Base-by-base conservation (phyloP, 2,329 filamentous ascomycete genomes). In the Myriosclerotinia scirpicola region DNA sequence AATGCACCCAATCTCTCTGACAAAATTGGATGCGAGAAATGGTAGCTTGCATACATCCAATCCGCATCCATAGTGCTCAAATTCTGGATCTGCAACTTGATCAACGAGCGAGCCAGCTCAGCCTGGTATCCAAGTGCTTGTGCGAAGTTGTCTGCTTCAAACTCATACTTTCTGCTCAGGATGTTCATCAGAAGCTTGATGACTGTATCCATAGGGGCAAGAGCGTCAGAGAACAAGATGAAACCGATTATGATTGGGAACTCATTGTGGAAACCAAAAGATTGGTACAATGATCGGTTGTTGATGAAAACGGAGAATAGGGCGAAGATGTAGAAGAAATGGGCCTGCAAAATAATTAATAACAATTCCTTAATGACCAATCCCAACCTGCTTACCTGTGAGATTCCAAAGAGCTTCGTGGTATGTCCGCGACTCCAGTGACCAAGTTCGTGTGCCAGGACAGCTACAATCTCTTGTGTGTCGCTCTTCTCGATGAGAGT, bases 41-140 rank as follows among this genome's bases (percentile, higher is more conserved):
- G 93, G 83, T 98, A 99, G 80, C 90, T 96, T 64, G 95, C 95
- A 79, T 96, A 99, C 85, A 97, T 88, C 90, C 91, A 96, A 80
- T 99, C 96, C 38, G 95, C 95, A 75, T 99, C 95, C 94, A 99
- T 98, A 69, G 92, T 96, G 80, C 92, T 96, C 72, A 99, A 84
- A 77, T 99, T 99, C 82, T 98, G 93, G 75, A 97, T 92, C 81
- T 99, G 96, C 63, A 99, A 90, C 83, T 97, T 97, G 81, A 99
- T 93, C 70, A 99, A 86, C 30, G 92, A 95, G 70, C 87, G 84
- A 54, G 93, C 92, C 63, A 99, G 88, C 78, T 97, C 89, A 55
- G 86, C 81, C 63, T 89, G 87, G 80, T 94, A 97, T 64, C 95
- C 95, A 12, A 97, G 88, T 60, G 88, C 84, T 73, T 89, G 85